Evolutionary conservation across 805 yeast species (phyloP).

Genomic region (Wickerhamomyces subpelliculosus): DNA sequence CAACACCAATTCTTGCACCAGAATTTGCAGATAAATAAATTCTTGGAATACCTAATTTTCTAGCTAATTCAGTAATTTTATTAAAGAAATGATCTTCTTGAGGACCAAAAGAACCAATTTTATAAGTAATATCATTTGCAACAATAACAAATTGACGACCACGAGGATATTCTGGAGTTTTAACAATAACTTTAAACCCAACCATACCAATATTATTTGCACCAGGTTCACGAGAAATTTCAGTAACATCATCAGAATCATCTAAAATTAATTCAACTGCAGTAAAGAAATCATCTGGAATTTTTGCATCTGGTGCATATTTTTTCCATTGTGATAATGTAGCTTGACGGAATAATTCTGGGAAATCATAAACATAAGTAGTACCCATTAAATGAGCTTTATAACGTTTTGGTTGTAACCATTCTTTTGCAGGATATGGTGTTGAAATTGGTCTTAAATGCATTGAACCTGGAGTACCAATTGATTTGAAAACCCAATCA

Average conservation of each 20-base stretch:
- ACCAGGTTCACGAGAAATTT: conserved; percentile 93
- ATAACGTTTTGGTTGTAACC: conserved; percentile 97
- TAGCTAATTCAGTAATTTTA: conserved; percentile 87
- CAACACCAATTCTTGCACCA: conserved; percentile 98
- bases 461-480: conserved; percentile 95
- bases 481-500: conserved; percentile 95
- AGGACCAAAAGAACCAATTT: conserved; percentile 99
- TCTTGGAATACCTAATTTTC: conserved; percentile 90
- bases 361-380: conserved; percentile 97
- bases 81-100: conserved; percentile 88
- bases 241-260: conserved; percentile 73
- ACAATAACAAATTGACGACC: conserved; percentile 91
- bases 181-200: conserved; percentile 83
- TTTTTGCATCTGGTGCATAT: conserved; percentile 42
- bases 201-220: conserved; percentile 96
- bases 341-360: conserved; percentile 95
- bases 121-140: conserved; percentile 95
- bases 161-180: conserved; percentile 94
- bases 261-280: conserved; percentile 78
- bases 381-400: conserved; percentile 98
- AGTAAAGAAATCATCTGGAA: conserved; percentile 73
- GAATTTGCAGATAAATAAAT: conserved; percentile 95
- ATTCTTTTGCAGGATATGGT: conserved; percentile 96
- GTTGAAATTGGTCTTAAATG: conserved; percentile 93
- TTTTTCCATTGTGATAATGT: conserved; percentile 79